Percentiles rank a stretch among this genome's conserved stretches.
These are phyloP conservation scores for Fraxinus greggii DNA, from an alignment of 305 asterid genomes.

Conservation along the genomic window DNA sequence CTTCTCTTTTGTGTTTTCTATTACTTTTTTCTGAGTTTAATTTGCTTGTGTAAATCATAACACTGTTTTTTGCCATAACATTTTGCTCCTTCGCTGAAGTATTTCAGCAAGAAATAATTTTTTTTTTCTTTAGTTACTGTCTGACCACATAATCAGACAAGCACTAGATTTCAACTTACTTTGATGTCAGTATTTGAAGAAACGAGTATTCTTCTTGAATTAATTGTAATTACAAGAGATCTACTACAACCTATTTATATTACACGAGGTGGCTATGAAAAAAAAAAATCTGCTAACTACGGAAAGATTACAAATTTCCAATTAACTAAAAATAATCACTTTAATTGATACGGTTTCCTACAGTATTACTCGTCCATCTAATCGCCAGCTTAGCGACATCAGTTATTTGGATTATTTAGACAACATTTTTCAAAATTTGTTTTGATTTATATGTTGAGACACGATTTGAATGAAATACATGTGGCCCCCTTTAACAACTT, in stretches of 20 bases:
- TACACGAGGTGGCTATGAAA: too few species aligned
- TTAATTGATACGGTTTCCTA: too few species aligned
- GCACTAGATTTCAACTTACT: background rate
- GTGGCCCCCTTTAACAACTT: background rate
- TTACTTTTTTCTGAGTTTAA: background rate
- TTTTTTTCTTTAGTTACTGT: background rate
- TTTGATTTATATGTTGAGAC: background rate
- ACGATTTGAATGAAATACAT: background rate
- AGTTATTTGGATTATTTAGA: background rate
- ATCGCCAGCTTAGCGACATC: background rate
- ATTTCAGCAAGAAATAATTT: background rate
- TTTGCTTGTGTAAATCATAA: background rate
- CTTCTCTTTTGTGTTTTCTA: constrained; percentile 1
- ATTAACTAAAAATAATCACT: too few species aligned
- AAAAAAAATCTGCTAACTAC: too few species aligned
- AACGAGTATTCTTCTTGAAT: too few species aligned
- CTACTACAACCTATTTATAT: too few species aligned
- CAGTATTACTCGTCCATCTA: background rate
- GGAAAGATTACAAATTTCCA: too few species aligned
- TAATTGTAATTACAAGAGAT: too few species aligned
- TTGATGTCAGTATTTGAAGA: background rate
- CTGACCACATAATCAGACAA: background rate
- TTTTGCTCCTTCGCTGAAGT: background rate
- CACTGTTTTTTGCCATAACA: background rate
- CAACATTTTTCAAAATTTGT: background rate